Conservation (phyloP, 371 early-diverging fungal species). For the Capillidium rhysosporum region DNA sequence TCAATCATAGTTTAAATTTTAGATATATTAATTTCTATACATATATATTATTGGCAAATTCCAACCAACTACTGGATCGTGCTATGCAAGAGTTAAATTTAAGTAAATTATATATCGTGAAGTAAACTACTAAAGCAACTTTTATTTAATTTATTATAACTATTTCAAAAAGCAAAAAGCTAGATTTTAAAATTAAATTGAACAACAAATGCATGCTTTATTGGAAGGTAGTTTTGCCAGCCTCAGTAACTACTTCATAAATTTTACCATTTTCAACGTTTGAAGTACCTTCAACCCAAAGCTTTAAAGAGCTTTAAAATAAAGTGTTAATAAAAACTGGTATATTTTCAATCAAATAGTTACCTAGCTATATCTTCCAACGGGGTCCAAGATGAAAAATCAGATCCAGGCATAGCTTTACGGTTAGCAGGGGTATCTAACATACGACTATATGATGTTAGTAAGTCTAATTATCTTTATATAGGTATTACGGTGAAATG, state of each 20-base stretch:
- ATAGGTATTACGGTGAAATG: slow-evolving; percentile 47
- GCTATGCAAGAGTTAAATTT: too few species aligned
- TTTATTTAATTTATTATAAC: too few species aligned
- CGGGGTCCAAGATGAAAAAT: slow-evolving; percentile 76
- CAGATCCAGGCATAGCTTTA: slow-evolving; percentile 69
- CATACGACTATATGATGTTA: slow-evolving; percentile 26
- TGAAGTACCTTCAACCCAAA: slow-evolving; percentile 21
- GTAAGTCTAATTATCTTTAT: neutral
- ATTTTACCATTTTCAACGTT: slow-evolving; percentile 28
- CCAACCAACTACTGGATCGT: too few species aligned
- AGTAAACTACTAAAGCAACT: too few species aligned
- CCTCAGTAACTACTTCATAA: slow-evolving; percentile 24
- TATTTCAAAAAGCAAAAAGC: too few species aligned
- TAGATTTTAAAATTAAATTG: too few species aligned
- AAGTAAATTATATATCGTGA: too few species aligned
- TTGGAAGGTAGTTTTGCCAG: slow-evolving; percentile 24
- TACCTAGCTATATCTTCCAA: slow-evolving; percentile 48
- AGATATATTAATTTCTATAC: too few species aligned
- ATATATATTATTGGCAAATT: too few species aligned
- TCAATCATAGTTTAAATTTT: too few species aligned
- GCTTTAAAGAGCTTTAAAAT: slow-evolving; percentile 21
- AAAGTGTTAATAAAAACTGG: neutral
- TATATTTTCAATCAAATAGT: slow-evolving; percentile 3
- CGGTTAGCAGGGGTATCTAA: slow-evolving; percentile 91
- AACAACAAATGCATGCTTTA: too few species aligned